Evolutionary conservation across 2,329 filamentous ascomycete species (phyloP), one percentile per base, ranked within the genome.

Genomic region (Balansia obtecta): DNA sequence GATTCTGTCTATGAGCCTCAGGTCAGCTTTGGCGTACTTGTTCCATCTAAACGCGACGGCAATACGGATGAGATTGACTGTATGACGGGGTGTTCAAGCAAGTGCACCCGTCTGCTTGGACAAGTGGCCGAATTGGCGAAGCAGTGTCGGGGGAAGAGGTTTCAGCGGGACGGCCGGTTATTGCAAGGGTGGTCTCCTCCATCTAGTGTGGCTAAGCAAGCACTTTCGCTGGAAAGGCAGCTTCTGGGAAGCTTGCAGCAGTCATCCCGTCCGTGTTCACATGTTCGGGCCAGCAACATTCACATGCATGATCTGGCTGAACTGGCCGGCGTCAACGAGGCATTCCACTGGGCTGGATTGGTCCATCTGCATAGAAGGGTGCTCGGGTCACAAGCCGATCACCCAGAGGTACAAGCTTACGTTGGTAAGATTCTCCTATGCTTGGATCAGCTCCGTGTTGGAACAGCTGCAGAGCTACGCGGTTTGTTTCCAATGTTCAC

Each of bases 401-500:
- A 86, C 54, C 61, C 68, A 0, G 73, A 80, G 20, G 83, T 93
- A 0, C 80, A 82, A 56, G 67, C 70, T 11, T 77, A 79, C 0
- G 79, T 90, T 5, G 65, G 71, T 38, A 74, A 79, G 53, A 84
- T 91, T 44, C 69, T 87, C 30, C 68, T 70, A 1, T 76, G 80
- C 33, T 68, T 91, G 53, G 71, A 71, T 20, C 76, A 75, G 38
- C 79, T 93, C 46, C 70, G 79, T 12, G 68, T 73, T 12, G 83
- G 85, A 6, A 82, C 82, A 32, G 81, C 80, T 15, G 85, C 86
- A 0, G 87, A 91, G 64, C 82, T 80, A 9, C 88, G 85, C 59
- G 68, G 87, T 16, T 64, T 93, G 39, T 90, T 93, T 56, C 87
- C 88, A 0, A 81, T 93, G 68, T 93, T 93, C 64, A 86, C 85